phyloP scores from a whole-genome alignment of 257 asterid species.

The Fraxinus excelsior region DNA sequence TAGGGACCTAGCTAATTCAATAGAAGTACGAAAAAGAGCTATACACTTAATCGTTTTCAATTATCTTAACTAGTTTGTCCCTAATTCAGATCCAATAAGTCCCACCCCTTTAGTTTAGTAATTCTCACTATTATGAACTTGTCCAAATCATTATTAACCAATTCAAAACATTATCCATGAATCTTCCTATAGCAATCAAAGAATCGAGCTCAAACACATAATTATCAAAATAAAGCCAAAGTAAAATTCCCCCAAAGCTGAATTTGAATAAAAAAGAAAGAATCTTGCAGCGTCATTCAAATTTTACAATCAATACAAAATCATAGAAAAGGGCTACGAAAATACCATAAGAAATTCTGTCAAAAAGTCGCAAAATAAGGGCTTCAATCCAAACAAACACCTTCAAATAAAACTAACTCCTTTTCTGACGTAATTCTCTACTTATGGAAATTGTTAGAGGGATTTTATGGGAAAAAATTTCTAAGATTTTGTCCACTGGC shows the following conservation, averaged over 20 bases:
- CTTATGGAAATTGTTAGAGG: neutral
- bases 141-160: neutral
- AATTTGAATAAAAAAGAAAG: neutral
- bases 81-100: neutral
- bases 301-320: neutral
- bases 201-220: neutral
- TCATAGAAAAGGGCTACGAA: conserved; percentile 5
- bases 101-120: neutral
- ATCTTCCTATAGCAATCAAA: neutral
- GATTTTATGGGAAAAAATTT: neutral
- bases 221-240: neutral
- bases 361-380: neutral
- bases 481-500: neutral
- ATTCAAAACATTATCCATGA: neutral
- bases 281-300: neutral
- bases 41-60: neutral
- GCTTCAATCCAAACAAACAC: conserved; percentile 1
- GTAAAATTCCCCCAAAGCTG: neutral
- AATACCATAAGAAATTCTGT: conserved; percentile 28
- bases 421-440: neutral
- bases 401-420: conserved; percentile 15
- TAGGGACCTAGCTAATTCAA: neutral
- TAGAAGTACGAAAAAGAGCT: neutral
- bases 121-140: neutral
- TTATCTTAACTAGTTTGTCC: neutral